Evolutionary conservation across 768 basidiomycete genomes (phyloP).

Genomic region (Boletus tomentosulus): DNA sequence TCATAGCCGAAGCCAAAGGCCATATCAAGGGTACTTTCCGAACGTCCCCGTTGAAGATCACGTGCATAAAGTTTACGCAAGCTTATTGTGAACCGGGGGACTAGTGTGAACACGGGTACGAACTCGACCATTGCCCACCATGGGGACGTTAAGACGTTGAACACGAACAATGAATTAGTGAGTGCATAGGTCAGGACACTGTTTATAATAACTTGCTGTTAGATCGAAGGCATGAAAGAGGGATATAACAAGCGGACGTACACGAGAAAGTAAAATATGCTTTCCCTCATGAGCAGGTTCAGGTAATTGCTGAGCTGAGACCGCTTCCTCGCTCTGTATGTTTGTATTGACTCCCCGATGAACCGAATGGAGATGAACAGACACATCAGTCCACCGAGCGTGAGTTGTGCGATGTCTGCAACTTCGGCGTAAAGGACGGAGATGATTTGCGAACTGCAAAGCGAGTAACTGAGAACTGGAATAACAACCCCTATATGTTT

Average conservation of each 20-base stretch:
- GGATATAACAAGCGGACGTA: neutral
- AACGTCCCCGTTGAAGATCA: too few species aligned
- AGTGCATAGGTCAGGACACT: neutral
- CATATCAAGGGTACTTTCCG: too few species aligned
- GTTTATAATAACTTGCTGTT: neutral
- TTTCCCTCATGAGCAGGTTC: neutral
- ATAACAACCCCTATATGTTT: neutral
- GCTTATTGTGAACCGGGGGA: too few species aligned
- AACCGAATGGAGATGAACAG: neutral
- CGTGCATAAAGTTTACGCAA: too few species aligned
- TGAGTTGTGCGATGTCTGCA: neutral
- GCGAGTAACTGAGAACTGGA: neutral
- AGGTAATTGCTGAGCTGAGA: neutral
- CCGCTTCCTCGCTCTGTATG: neutral
- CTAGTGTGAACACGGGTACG: too few species aligned
- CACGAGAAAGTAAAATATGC: neutral
- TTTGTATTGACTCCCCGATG: neutral
- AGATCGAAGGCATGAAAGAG: neutral
- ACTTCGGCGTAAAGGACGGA: neutral
- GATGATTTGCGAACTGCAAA: neutral
- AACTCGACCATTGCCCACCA: too few species aligned
- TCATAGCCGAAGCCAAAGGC: too few species aligned
- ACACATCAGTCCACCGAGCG: neutral
- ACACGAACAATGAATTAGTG: neutral
- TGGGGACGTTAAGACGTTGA: neutral